Evolutionary conservation across 495 filamentous ascomycete genomes (phyloP).

Genomic region (Trypethelium eluteriae): DNA sequence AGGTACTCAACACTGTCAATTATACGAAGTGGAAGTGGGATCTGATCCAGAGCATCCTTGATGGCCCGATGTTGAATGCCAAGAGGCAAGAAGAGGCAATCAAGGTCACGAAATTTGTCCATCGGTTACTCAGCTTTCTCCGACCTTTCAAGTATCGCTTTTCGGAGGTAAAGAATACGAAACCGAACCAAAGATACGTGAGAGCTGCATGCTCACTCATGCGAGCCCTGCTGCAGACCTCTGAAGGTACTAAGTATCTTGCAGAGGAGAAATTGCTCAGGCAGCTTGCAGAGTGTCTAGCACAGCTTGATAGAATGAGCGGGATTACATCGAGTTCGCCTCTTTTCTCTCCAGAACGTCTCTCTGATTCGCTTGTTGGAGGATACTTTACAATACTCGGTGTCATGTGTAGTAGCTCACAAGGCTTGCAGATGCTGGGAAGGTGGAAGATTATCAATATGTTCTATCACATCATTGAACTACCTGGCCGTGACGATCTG

Average conservation of each 20-base stretch:
- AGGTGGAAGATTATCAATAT: conserved; percentile 97
- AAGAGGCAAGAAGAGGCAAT: conserved; percentile 92
- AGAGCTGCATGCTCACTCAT: conserved; percentile 80
- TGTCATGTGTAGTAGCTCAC: conserved; percentile 67
- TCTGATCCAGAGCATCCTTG: conserved; percentile 78
- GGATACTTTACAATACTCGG: conserved; percentile 94
- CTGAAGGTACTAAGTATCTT: conserved; percentile 77
- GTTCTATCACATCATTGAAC: conserved; percentile 95
- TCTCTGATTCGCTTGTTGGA: conserved; percentile 73
- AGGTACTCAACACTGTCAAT: conserved; percentile 75
- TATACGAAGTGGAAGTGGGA: conserved; percentile 97
- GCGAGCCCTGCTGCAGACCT: conserved; percentile 70
- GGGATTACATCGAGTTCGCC: conserved; percentile 81
- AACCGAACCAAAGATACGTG: conserved; percentile 90
- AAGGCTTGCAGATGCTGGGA: conserved; percentile 83
- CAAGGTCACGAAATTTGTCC: conserved; percentile 89
- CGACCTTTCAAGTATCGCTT: conserved; percentile 96
- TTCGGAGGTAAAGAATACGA: conserved; percentile 74
- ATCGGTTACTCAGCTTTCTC: conserved; percentile 88
- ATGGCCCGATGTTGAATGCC: conserved; percentile 84
- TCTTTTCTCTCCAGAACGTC: conserved; percentile 75
- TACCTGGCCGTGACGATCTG: conserved; percentile 81
- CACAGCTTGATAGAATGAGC: conserved; percentile 86
- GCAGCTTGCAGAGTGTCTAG: conserved; percentile 90
- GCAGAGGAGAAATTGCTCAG: conserved; percentile 85